Base-by-base conservation (phyloP, 2,329 filamentous ascomycete species). In the Chaetothyriales sp. region DNA sequence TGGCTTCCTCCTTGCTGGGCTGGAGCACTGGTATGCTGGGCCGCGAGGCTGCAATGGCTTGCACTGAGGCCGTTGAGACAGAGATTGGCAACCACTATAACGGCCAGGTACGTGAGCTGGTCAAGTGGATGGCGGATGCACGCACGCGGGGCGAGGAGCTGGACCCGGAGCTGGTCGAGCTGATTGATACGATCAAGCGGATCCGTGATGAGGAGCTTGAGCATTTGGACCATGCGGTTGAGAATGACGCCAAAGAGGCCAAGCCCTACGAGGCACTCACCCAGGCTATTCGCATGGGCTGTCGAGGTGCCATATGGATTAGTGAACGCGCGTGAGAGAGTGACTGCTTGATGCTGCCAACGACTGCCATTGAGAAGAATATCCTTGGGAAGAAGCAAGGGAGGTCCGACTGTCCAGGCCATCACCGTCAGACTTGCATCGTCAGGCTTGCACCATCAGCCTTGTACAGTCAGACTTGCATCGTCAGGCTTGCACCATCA, bases 41-140 rank as follows among this genome's bases (percentile, higher is more conserved):
- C 0, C 80, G 88, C 47, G 89, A 97, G 70, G 89, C 90, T 1
- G 90, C 92, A 37, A 98, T 98, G 92, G 92, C 92, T 10, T 98
- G 92, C 66, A 97, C 92, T 0, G 92, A 98, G 70, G 92, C 92
- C 1, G 90, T 98, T 1, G 92, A 98, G 75, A 98, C 90, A 5
- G 92, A 97, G 73, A 98, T 98, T 57, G 92, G 92, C 2, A 81
- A 81, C 25, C 92, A 98, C 70, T 98, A 98, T 67, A 97, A 97
- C 66, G 81, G 82, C 58, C 92, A 98, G 71, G 88, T 98, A 44
- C 75, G 87, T 22, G 77, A 80, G 50, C 70, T 98, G 61, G 68
- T 97, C 43, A 82, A 85, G 56, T 95, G 94, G 83, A 78, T 87
- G 52, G 74, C 78, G 6, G 77, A 83, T 58, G 86, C 89, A 74